These are phyloP conservation scores for Naganishia albida DNA, from an alignment of 1,284 basidiomycete species.

Conservation along the genomic window DNA sequence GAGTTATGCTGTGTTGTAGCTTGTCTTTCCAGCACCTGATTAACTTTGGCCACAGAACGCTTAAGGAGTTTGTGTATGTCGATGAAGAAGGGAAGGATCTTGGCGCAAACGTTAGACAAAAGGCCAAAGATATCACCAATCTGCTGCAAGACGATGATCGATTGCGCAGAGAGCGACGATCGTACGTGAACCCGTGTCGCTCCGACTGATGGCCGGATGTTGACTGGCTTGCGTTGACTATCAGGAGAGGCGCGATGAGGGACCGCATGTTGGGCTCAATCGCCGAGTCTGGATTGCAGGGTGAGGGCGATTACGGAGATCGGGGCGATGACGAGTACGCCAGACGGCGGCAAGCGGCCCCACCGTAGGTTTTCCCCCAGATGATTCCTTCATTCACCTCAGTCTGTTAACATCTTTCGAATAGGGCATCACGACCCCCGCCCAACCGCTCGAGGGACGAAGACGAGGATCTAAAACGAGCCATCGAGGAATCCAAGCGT, in stretches of 20 bases:
- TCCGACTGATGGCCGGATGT: neutral
- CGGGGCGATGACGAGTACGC: slow-evolving; percentile 35
- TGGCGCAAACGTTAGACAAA: slow-evolving; percentile 96
- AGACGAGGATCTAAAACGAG: slow-evolving; percentile 77
- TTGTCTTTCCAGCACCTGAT: neutral
- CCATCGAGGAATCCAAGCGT: slow-evolving; percentile 85
- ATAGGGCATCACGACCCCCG: slow-evolving; percentile 22
- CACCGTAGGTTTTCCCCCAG: slow-evolving; percentile 9
- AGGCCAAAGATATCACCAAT: slow-evolving; percentile 98
- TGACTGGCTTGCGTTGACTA: neutral
- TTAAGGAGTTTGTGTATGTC: slow-evolving; percentile 97
- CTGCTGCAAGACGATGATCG: slow-evolving; percentile 86
- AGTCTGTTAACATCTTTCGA: neutral
- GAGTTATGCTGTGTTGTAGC: slow-evolving; percentile 25
- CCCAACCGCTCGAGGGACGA: slow-evolving; percentile 55
- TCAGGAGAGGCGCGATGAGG: slow-evolving; percentile 81
- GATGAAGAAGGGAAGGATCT: slow-evolving; percentile 97
- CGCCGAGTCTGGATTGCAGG: slow-evolving; percentile 51
- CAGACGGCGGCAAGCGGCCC: slow-evolving; percentile 12
- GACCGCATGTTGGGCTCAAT: slow-evolving; percentile 82
- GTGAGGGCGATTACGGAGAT: slow-evolving; percentile 57
- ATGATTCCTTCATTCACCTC: no score
- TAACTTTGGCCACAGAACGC: slow-evolving; percentile 58
- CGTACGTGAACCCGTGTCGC: slow-evolving; percentile 25
- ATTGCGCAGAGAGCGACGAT: slow-evolving; percentile 78